Conservation (phyloP, 441 rosid genomes). For the Brassica hybrid region DNA sequence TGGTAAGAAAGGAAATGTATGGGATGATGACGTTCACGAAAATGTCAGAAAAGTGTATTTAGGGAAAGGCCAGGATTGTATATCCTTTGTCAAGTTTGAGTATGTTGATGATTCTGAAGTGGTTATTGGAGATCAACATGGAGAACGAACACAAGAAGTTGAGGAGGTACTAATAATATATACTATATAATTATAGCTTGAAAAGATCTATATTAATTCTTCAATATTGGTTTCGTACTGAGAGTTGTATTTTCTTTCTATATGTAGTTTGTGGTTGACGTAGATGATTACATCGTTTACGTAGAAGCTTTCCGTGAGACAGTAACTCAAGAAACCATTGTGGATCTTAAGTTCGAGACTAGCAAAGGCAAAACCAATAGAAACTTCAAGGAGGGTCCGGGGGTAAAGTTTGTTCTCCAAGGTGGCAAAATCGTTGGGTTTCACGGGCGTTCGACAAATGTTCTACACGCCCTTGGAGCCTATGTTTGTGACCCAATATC, state of each 20-base stretch:
- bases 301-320: constrained; percentile 29
- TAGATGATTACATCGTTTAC: constrained; percentile 30
- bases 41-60: constrained; percentile 11
- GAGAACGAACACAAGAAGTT: background rate
- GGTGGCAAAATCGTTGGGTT: constrained; percentile 37
- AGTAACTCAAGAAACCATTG: background rate
- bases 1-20: constrained; percentile 17
- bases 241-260: background rate
- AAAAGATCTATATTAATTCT: background rate
- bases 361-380: constrained; percentile 25
- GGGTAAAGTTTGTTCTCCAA: constrained; percentile 27
- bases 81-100: background rate
- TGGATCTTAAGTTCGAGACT: constrained; percentile 21
- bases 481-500: constrained; percentile 1
- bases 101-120: background rate
- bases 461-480: constrained; percentile 29
- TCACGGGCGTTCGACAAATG: constrained; percentile 31
- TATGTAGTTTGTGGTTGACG: constrained; percentile 34
- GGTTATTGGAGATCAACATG: constrained; percentile 30
- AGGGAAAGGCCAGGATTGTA: background rate
- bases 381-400: background rate
- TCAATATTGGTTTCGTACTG: background rate
- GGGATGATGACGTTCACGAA: constrained; percentile 28
- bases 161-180: constrained; percentile 15
- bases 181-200: background rate